phyloP scores from a whole-genome alignment of 306 rosid species.

The Quercus alba region DNA sequence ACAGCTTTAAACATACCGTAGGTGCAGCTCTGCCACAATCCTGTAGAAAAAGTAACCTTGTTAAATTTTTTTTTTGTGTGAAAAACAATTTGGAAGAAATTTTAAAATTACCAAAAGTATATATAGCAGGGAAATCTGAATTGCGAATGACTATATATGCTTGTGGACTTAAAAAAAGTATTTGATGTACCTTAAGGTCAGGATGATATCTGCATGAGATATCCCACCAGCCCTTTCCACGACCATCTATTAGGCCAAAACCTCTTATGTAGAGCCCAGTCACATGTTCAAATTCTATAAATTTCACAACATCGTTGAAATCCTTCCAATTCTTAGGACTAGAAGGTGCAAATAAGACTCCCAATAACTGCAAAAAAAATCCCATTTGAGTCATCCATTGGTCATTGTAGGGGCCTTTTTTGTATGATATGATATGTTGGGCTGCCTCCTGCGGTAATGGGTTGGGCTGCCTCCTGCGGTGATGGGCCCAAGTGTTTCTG shows the following conservation, averaged over 20 bases:
- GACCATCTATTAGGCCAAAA: not conserved
- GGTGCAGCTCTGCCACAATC: too few relatives aligned
- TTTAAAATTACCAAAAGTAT: not conserved
- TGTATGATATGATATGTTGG: too few relatives aligned
- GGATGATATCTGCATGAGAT: constrained; percentile 7
- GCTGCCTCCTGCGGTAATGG: too few relatives aligned
- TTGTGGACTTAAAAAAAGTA: not conserved
- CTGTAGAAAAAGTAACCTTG: too few relatives aligned
- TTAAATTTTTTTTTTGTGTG: too few relatives aligned
- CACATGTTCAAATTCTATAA: not conserved
- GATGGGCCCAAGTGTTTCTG: too few relatives aligned
- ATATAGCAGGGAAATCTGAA: not conserved
- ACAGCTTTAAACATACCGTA: too few relatives aligned
- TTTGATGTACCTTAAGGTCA: not conserved
- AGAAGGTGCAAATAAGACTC: constrained; percentile 6
- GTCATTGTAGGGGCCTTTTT: too few relatives aligned
- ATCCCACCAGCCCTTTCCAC: constrained; percentile 28
- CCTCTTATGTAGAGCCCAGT: constrained; percentile 2
- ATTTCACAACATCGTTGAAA: not conserved
- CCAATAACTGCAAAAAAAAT: not conserved
- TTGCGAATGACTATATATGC: not conserved
- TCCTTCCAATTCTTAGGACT: not conserved
- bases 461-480: too few relatives aligned
- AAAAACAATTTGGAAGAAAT: not conserved
- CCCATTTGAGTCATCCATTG: not conserved